These are phyloP conservation scores for Fraxinus latifolia DNA, from an alignment of 305 asterid genomes.

Conservation along the genomic window DNA sequence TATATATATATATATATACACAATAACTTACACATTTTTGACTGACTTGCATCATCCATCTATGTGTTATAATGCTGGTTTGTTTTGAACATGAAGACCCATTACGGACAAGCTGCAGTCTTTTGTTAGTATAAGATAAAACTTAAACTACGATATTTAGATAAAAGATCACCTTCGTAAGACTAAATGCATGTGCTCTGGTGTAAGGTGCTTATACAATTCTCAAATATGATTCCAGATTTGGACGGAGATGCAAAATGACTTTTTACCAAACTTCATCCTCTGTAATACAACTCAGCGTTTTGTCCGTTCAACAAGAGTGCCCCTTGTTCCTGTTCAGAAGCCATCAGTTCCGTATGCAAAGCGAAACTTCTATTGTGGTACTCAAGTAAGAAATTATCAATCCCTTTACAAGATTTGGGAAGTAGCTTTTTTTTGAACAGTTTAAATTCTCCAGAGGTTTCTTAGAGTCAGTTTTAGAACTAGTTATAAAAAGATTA, in stretches of 20 bases:
- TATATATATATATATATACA: no score
- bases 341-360: conserved; percentile 93
- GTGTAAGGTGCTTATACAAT: conserved; percentile 29
- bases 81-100: neutral
- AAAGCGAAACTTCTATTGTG: conserved; percentile 88
- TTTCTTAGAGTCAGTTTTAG: neutral
- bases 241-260: conserved; percentile 98
- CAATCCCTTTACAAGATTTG: conserved; percentile 1
- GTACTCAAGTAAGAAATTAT: conserved; percentile 74
- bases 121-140: neutral
- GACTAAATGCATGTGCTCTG: neutral
- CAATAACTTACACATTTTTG: neutral
- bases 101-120: neutral
- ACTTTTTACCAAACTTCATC: conserved; percentile 88
- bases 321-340: conserved; percentile 72
- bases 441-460: neutral
- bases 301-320: conserved; percentile 83
- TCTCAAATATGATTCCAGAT: conserved; percentile 49
- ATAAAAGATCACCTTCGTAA: neutral
- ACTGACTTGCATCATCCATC: neutral
- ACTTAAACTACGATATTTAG: neutral
- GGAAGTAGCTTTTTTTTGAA: neutral
- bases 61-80: neutral
- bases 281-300: conserved; percentile 98
- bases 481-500: neutral